Percentiles rank a stretch among this genome's conserved stretches.
Conservation (phyloP, 1,139 yeast species). For the Meyerozyma athensensis region DNA sequence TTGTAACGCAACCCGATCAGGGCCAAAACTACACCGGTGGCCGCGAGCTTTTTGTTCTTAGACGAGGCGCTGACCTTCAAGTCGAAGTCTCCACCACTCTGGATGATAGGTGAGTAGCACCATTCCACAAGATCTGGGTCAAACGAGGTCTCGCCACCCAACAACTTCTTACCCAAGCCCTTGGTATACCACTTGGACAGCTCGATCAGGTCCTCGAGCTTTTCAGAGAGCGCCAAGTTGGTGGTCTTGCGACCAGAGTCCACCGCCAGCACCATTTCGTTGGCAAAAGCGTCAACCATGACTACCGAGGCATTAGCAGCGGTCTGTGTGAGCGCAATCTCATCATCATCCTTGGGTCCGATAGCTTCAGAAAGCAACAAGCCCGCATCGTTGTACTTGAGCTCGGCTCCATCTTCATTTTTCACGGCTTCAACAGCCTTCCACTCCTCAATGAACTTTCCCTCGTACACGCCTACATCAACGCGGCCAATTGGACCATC, state of each 20-base stretch:
- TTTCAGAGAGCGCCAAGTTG: slow-evolving; percentile 69
- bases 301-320: slow-evolving; percentile 80
- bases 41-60: slow-evolving; percentile 56
- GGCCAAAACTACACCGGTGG: slow-evolving; percentile 79
- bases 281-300: slow-evolving; percentile 79
- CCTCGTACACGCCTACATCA: slow-evolving; percentile 71
- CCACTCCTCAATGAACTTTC: slow-evolving; percentile 84
- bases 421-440: slow-evolving; percentile 34
- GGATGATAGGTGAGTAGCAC: slow-evolving; percentile 91
- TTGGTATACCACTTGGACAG: slow-evolving; percentile 67
- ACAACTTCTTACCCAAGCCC: slow-evolving; percentile 52
- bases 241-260: slow-evolving; percentile 81
- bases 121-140: slow-evolving; percentile 81
- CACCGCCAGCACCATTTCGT: slow-evolving; percentile 81
- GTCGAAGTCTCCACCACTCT: slow-evolving; percentile 84
- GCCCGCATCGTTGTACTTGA: slow-evolving; percentile 51
- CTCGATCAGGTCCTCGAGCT: slow-evolving; percentile 77
- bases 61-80: slow-evolving; percentile 83
- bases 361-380: slow-evolving; percentile 51
- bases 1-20: slow-evolving; percentile 85
- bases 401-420: slow-evolving; percentile 19
- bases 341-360: slow-evolving; percentile 79
- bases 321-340: slow-evolving; percentile 56
- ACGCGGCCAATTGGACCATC: slow-evolving; percentile 55
- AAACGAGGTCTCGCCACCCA: slow-evolving; percentile 46